Base-by-base conservation (phyloP, 164 flowering plant genomes). In the Tetrastigma voinierianum region DNA sequence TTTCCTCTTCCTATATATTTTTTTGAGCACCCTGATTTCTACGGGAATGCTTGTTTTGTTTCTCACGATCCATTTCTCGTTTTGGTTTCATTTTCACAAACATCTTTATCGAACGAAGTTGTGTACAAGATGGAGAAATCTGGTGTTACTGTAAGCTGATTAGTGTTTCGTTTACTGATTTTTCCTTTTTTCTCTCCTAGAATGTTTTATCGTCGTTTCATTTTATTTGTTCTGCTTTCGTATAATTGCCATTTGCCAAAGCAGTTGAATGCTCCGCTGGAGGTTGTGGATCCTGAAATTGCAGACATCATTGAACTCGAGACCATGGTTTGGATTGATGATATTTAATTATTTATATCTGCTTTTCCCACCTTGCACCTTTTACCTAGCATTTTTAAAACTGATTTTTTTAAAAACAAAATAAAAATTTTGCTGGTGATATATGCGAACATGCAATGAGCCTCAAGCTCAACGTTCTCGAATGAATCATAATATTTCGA, bases 251-350 rank as follows among this genome's bases (percentile, higher is more conserved):
- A 96, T 97, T 96, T 98, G 99, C 90, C 96, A 2, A 96, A 91
- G 78, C 99, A 96, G 71, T 69, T 96, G 74, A 96, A 96, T 78
- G 87, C 88, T 47, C 85, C 99, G 1, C 84, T 96, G 3, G 90
- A 85, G 71, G 94, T 32, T 0, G 85, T 93, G 17, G 99, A 96
- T 75, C 99, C 98, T 1, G 98, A 90, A 75, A 87, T 96, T 67
- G 89, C 97, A 14, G 83, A 96, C 73, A 96, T 96, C 52, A 93
- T 96, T 61, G 99, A 96, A 85, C 98, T 64, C 46, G 99, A 96
- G 76, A 96, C n/a, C n/a, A n/a, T n/a, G n/a, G n/a, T n/a, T n/a
- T n/a, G n/a, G n/a, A n/a, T n/a, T n/a, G n/a, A n/a, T n/a, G n/a
- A n/a, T n/a, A n/a, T n/a, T n/a, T n/a, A n/a, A n/a, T n/a, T n/a